Conservation (phyloP, 176 grass and related monocot species). For the Secale cereale region DNA sequence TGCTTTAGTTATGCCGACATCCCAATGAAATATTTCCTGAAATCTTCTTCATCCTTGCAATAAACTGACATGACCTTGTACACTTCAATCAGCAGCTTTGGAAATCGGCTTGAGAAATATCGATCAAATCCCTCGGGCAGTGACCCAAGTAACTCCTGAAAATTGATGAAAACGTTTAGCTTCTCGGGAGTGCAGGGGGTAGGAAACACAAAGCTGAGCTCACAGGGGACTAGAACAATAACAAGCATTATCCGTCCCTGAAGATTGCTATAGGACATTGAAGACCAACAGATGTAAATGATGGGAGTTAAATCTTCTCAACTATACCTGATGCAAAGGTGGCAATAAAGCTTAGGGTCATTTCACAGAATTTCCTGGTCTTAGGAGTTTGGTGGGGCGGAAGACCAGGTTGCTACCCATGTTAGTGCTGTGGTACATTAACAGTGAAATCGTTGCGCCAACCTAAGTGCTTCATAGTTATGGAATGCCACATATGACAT, state of each 20-base stretch:
- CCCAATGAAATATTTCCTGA: slow-evolving; percentile 75
- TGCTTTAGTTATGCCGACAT: slow-evolving; percentile 27
- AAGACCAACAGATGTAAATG: neutral
- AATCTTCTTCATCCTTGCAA: slow-evolving; percentile 74
- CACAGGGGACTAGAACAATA: neutral
- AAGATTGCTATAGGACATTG: neutral
- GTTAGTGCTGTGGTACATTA: neutral
- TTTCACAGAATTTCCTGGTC: neutral
- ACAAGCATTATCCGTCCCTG: neutral
- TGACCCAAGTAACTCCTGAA: slow-evolving; percentile 70
- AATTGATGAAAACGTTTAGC: neutral
- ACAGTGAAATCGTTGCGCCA: neutral
- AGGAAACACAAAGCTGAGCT: neutral
- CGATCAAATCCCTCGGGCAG: slow-evolving; percentile 78
- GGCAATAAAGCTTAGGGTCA: neutral
- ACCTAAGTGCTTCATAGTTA: neutral
- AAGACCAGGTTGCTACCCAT: neutral
- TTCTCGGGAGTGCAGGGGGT: neutral
- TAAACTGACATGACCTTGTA: slow-evolving; percentile 63
- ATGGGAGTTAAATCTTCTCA: slow-evolving; percentile 8
- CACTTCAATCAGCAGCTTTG: slow-evolving; percentile 82
- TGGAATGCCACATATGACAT: neutral
- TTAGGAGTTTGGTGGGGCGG: neutral
- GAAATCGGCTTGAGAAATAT: slow-evolving; percentile 81
- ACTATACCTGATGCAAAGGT: neutral